Conservation (phyloP, 371 early-diverging fungal species). For the Lichtheimia hyalospora region DNA sequence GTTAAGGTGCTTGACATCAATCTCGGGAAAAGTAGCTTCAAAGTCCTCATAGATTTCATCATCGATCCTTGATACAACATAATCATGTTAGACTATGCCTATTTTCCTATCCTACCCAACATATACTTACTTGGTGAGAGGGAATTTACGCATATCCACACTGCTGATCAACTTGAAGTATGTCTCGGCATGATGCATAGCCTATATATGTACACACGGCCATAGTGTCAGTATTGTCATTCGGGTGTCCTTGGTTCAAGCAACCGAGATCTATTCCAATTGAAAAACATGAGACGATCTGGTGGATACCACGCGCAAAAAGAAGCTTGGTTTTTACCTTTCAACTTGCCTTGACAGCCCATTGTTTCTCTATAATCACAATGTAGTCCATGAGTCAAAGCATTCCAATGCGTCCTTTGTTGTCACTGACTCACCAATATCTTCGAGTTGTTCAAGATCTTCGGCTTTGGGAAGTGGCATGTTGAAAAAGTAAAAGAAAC, state of each 20-base stretch:
- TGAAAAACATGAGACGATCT: too few species aligned
- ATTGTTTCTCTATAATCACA: slow-evolving; percentile 71
- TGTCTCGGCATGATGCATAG: slow-evolving; percentile 92
- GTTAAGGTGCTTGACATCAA: slow-evolving; percentile 60
- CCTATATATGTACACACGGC: slow-evolving; percentile 38
- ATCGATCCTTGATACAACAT: slow-evolving; percentile 57
- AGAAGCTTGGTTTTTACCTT: background rate
- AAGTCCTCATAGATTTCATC: slow-evolving; percentile 84
- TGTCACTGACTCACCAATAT: slow-evolving; percentile 59
- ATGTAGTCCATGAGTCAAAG: background rate
- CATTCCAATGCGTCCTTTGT: background rate
- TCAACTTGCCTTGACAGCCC: slow-evolving; percentile 80
- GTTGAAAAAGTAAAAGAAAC: slow-evolving; percentile 9
- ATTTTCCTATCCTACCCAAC: too few species aligned
- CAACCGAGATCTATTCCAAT: background rate
- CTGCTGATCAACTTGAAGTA: slow-evolving; percentile 78
- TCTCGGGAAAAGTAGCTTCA: slow-evolving; percentile 70
- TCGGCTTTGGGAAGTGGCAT: slow-evolving; percentile 79
- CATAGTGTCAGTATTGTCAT: background rate
- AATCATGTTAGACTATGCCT: too few species aligned
- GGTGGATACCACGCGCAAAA: background rate
- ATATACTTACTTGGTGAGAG: slow-evolving; percentile 71
- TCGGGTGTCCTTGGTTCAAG: background rate
- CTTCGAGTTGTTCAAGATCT: slow-evolving; percentile 76
- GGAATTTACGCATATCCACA: slow-evolving; percentile 69